phyloP scores from a whole-genome alignment of 257 asterid genomes.

The Lavandula angustifolia region DNA sequence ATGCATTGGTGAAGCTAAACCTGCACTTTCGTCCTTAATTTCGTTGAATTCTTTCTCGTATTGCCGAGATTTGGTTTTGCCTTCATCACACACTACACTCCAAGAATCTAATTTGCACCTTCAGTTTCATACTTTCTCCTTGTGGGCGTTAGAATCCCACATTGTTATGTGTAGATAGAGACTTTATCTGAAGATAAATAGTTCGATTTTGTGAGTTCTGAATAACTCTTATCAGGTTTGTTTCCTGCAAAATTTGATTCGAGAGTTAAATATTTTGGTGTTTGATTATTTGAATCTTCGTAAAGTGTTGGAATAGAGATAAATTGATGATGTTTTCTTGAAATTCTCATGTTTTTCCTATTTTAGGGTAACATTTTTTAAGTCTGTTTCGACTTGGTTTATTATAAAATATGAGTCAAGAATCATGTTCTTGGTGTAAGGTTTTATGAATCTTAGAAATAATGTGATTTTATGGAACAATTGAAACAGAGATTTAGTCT shows the following conservation, averaged over 20 bases:
- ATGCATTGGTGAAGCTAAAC: neutral
- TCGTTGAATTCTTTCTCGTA: slow-evolving; percentile 29
- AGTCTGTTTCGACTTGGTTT: slow-evolving; percentile 28
- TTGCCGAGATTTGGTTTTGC: slow-evolving; percentile 46
- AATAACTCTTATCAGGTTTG: slow-evolving; percentile 36
- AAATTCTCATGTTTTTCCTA: no score
- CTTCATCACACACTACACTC: slow-evolving; percentile 24
- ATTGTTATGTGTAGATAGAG: slow-evolving; percentile 13
- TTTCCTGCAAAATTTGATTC: slow-evolving; percentile 7
- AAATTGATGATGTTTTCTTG: no score
- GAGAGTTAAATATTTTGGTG: neutral
- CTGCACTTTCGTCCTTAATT: neutral
- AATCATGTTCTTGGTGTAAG: neutral
- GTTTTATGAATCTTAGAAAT: slow-evolving; percentile 12
- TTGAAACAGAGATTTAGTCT: neutral
- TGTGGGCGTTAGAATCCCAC: neutral
- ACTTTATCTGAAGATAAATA: slow-evolving; percentile 21
- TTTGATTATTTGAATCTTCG: slow-evolving; percentile 1
- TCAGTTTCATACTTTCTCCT: slow-evolving; percentile 28
- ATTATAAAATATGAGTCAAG: neutral
- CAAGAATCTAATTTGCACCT: slow-evolving; percentile 10
- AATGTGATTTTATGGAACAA: slow-evolving; percentile 8
- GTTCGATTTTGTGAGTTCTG: slow-evolving; percentile 35
- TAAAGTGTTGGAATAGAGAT: no score
- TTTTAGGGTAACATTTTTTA: neutral